Evolutionary conservation across 2,329 filamentous ascomycete species (phyloP), one percentile per base, ranked within the genome.

Genomic region (Epichloe festucae): DNA sequence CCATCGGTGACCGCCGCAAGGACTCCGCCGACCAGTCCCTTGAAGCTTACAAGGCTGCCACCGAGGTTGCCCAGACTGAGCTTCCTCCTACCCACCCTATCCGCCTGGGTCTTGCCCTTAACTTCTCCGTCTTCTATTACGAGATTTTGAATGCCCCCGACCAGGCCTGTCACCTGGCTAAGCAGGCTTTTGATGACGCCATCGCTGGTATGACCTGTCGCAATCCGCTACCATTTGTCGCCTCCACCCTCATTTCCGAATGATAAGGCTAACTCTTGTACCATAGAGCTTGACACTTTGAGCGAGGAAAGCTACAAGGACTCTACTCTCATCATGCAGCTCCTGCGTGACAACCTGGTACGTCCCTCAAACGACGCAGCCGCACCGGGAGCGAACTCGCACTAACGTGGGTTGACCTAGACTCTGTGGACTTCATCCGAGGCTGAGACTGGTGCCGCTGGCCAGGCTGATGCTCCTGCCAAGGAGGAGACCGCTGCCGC

Each of bases 101-200:
- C 77, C 90, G 91, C 67, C 87, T 97, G 60, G 91, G 91, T 71
- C 85, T 97, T 66, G 91, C 91, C 60, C 84, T 97, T 63, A 97
- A 96, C 85, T 96, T 97, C 84, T 95, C 90, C 59, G 90, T 96
- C 67, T 97, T 96, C 81, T 97, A 97, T 85, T 98, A 98, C 73
- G 93, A 98, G 83, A 98, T 97, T 70, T 80, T 97, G 66, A 98
- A 97, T 80, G 89, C 91, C 43, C 91, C 91, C 58, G 93, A 97
- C 72, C 91, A 94, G 77, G 91, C 90, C 68, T 96, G 91, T 84
- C 90, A 95, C 73, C 84, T 96, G 62, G 91, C 91, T 73, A 97
- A 97, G 84, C 91, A 97, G 79, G 91, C 93, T 48, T 97, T 97
- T 67, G 91, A 97, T 70, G 91, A 97, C 73, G 91, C 91, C 61